Evolutionary conservation across 495 filamentous ascomycete species (phyloP), one percentile per base, ranked within the genome.

Genomic region (Neurospora sp.): DNA sequence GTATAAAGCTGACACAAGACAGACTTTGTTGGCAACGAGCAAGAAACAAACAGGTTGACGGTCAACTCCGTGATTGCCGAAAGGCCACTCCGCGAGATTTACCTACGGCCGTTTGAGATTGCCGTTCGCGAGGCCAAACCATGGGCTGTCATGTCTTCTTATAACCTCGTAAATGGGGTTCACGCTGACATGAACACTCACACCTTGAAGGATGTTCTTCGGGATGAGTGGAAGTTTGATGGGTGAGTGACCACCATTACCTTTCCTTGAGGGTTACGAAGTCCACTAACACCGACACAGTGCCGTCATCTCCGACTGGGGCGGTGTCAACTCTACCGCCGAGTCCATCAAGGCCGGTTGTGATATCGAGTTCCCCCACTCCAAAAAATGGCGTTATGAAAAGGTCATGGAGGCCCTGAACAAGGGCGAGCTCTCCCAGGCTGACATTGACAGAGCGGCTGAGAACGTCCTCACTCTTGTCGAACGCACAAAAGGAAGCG

Each of bases 1-100:
- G 8, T 0, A 11, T 10, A 70, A 54, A 54, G 72, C 81, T 86
- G 42, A 85, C 76, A 38, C 4, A 59, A 0, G 14, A 44, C 71
- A 88, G 86, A 96, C 79, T 96, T 92, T 76, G 92, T 93, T 48
- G 90, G 87, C 38, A 97, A 97, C 77, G 93, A 96, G 76, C 91
- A 94, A 79, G 93, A 97, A 79, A 92, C 92, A 12, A 86, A 93
- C 81, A 86, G 93, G 31, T 83, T 93, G 84, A 92, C 88, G 3
- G 88, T 94, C 4, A 87, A 92, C 80, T 90, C 89, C 4, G 86
- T 92, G 46, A 84, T 95, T 12, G 88, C 90, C 31, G 89, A 93
- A 74, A 86, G 93, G 41, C 89, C 92, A 9, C 79, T 96, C 73
- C 87, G 93, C 27, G 94, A 97, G 79, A 85, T 96, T 10, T 97